Evolutionary conservation across 2,329 filamentous ascomycete species (phyloP), one percentile per base, ranked within the genome.

Genomic region (Aspergillus neoniger): DNA sequence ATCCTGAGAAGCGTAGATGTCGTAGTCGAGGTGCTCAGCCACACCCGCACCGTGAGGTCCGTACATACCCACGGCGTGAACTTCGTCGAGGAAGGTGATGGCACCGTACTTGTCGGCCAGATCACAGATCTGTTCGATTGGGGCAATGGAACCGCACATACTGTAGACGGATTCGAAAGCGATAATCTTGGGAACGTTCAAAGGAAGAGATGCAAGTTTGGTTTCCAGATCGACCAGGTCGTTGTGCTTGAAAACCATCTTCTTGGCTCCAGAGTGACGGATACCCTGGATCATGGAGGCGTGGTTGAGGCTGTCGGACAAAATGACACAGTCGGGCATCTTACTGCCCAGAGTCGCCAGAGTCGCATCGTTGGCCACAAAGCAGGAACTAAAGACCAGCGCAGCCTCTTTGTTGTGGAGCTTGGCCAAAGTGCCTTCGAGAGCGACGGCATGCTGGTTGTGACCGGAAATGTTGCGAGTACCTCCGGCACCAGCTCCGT

Each of bases 231-330:
- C 95, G 44, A 84, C 87, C n/a, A 98, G 79, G 71, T 99, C 93
- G 72, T 99, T 99, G 81, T 99, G 95, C 81, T 96, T 96, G 86
- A 98, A 99, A 25, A 99, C 94, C 78, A 98, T 86, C 84, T 99
- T 99, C 81, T 91, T 94, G 41, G 95, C 93, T 49, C 94, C 93
- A 9, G 94, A 98, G 79, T 99, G 95, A 48, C 95, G 91, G 71
- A 99, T 99, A 49, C 95, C 95, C 79, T 98, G 95, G 63, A 99
- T 99, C 95, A 99, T 99, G 5, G 94, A 98, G 12, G 95, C 95
- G 76, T 99, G 95, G 77, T 99, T 99, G 75, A 97, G 81, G 77
- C 91, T 96, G 80, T 99, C 95, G 5, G 93, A 97, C n/a, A 99
- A 82, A 71, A 98, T 96, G 48, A 99, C 95, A 73, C 95, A 99